A percentile compares a stretch with the other conserved stretches of the same genome.
Evolutionary conservation across 179 eudicot species (phyloP).

Genomic region (Heliamphora pulchella): DNA sequence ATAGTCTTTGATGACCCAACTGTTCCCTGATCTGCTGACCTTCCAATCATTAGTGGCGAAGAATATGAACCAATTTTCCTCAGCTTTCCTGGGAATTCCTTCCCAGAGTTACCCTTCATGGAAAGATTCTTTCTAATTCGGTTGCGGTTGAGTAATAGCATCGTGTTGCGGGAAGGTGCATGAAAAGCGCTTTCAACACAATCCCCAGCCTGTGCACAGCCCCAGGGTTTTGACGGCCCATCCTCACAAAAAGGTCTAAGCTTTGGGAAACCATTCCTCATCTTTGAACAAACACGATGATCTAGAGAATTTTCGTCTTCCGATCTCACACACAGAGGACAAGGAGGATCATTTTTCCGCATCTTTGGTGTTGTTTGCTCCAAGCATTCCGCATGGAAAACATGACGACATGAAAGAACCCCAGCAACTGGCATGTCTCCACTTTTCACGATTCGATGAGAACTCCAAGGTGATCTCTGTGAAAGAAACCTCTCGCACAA

Average conservation of each 20-base stretch:
- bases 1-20: conserved; percentile 53
- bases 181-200: conserved; percentile 88
- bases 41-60: conserved; percentile 43
- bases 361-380: conserved; percentile 80
- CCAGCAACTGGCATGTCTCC: conserved; percentile 90
- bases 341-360: conserved; percentile 73
- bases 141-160: conserved; percentile 51
- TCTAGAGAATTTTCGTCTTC: conserved; percentile 50
- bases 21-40: conserved; percentile 38
- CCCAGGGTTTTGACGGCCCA: conserved; percentile 66
- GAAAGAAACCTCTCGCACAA: conserved; percentile 84
- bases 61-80: conserved; percentile 47
- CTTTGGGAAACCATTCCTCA: conserved; percentile 46
- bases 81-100: conserved; percentile 61
- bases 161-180: conserved; percentile 49
- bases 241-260: conserved; percentile 53
- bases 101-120: conserved; percentile 41
- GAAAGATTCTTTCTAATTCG: conserved; percentile 50
- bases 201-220: conserved; percentile 76
- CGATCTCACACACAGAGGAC: conserved; percentile 61
- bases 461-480: conserved; percentile 93
- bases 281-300: conserved; percentile 35
- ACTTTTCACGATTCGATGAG: conserved; percentile 65
- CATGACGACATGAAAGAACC: conserved; percentile 76
- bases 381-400: conserved; percentile 93